Conservation (phyloP, 306 rosid genomes). For the Begonia masoniana region DNA sequence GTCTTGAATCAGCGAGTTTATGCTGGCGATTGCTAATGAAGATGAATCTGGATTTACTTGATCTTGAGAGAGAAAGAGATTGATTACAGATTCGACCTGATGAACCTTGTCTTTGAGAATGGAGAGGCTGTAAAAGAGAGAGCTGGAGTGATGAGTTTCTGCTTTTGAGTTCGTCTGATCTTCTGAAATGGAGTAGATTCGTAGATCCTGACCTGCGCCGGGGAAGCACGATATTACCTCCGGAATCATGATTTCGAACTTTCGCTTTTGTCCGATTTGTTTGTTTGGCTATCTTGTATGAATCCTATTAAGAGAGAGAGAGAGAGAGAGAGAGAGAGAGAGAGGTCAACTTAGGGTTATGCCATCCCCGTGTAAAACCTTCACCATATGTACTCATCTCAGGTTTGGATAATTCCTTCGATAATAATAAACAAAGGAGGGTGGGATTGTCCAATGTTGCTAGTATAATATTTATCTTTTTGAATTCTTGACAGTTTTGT, state of each 20-base stretch:
- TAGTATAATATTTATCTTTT: no score
- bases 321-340: conserved; percentile 1
- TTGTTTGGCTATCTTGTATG: background rate
- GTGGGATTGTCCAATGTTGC: background rate
- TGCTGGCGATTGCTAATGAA: conserved; percentile 30
- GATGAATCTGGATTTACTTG: conserved; percentile 12
- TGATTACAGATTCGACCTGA: conserved; percentile 39
- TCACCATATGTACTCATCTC: conserved; percentile 36
- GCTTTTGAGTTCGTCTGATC: conserved; percentile 2
- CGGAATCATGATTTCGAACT: conserved; percentile 24
- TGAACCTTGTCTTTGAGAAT: conserved; percentile 52
- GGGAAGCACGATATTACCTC: conserved; percentile 20
- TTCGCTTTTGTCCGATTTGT: background rate
- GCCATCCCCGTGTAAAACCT: conserved; percentile 67
- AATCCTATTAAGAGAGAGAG: background rate
- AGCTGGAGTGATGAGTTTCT: conserved; percentile 13
- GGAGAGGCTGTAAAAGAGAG: conserved; percentile 58
- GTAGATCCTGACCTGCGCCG: conserved; percentile 14
- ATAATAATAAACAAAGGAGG: background rate
- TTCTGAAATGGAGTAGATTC: conserved; percentile 8
- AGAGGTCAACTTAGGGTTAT: conserved; percentile 35
- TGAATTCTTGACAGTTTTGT: no score
- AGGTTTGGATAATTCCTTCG: background rate
- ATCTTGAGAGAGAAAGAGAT: conserved; percentile 14
- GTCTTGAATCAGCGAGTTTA: conserved; percentile 58